Evolutionary conservation across 1,284 basidiomycete species (phyloP).

Genomic region (Trichosporon coremiiforme): DNA sequence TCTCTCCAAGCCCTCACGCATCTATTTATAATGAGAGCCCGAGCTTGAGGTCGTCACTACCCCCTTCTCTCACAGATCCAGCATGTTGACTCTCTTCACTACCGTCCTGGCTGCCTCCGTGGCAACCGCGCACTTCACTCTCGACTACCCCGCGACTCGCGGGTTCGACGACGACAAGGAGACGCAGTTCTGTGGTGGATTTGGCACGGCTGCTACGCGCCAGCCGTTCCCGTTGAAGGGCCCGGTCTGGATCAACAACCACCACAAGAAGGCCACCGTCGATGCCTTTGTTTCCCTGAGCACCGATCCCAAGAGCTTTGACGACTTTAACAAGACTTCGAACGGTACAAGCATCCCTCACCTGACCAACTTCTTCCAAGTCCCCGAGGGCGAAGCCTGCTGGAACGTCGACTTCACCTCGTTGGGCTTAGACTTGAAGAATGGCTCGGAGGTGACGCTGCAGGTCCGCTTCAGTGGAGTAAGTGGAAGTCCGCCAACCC

Average conservation of each 20-base stretch:
- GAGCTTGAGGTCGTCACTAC: not conserved
- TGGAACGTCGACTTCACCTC: constrained; percentile 63
- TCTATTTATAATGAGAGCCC: not conserved
- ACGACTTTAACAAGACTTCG: constrained; percentile 63
- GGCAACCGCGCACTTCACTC: constrained; percentile 68
- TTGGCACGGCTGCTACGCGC: constrained; percentile 58
- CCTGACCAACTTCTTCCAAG: constrained; percentile 61
- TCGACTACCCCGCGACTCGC: constrained; percentile 66
- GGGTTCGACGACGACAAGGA: constrained; percentile 67
- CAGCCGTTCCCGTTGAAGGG: constrained; percentile 67
- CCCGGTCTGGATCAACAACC: constrained; percentile 44
- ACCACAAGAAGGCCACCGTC: constrained; percentile 56
- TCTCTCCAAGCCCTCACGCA: not conserved
- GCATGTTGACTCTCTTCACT: not conserved
- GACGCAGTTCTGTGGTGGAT: constrained; percentile 56
- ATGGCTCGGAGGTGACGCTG: constrained; percentile 51
- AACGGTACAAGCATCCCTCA: constrained; percentile 47
- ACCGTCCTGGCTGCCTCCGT: constrained; percentile 38
- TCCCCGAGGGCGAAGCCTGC: constrained; percentile 65
- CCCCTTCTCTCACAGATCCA: not conserved
- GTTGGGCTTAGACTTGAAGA: constrained; percentile 59
- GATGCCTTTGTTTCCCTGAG: constrained; percentile 62
- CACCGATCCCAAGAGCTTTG: constrained; percentile 63
- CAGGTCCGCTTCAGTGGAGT: constrained; percentile 48
- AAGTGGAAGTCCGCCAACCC: constrained; percentile 19